A percentile compares a stretch with the other conserved stretches of the same genome.
Evolutionary conservation across 176 grass and related monocot species (phyloP).

Genomic region (Juncus effusus): DNA sequence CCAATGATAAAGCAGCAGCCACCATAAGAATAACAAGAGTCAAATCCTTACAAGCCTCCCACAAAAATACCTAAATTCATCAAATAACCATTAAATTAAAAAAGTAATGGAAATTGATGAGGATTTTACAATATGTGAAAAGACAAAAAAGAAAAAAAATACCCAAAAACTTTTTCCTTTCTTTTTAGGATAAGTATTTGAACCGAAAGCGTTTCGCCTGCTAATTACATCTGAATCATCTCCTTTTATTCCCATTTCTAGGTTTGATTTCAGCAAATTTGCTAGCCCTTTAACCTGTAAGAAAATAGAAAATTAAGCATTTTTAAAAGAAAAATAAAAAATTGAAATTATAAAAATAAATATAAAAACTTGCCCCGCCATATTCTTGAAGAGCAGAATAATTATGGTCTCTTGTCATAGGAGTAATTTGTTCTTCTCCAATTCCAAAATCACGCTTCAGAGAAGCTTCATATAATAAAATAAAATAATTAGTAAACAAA

Average conservation of each 20-base stretch:
- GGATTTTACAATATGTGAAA: constrained; percentile 13
- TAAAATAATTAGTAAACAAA: constrained; percentile 7
- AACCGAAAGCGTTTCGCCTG: constrained; percentile 66
- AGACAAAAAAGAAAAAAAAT: constrained; percentile 24
- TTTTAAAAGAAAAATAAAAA: constrained; percentile 22
- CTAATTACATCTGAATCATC: constrained; percentile 69
- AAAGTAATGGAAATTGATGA: neutral
- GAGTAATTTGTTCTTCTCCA: constrained; percentile 54
- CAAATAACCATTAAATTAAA: neutral
- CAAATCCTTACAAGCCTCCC: constrained; percentile 91
- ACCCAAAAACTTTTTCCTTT: constrained; percentile 85
- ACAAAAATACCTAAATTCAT: constrained; percentile 66
- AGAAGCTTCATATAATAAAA: constrained; percentile 41
- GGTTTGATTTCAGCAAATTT: constrained; percentile 63
- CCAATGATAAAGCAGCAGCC: constrained; percentile 72
- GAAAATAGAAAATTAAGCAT: constrained; percentile 31
- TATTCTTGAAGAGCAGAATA: constrained; percentile 69
- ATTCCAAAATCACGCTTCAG: constrained; percentile 45
- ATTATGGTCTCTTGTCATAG: constrained; percentile 76
- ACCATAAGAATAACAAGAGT: constrained; percentile 87
- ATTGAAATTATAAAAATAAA: constrained; percentile 15
- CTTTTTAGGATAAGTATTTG: constrained; percentile 91
- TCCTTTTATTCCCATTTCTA: constrained; percentile 63
- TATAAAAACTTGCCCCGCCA: constrained; percentile 56
- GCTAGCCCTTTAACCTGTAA: constrained; percentile 66